Conservation (phyloP, 768 basidiomycete genomes). For the Rhodosporidiobolus sp. region DNA sequence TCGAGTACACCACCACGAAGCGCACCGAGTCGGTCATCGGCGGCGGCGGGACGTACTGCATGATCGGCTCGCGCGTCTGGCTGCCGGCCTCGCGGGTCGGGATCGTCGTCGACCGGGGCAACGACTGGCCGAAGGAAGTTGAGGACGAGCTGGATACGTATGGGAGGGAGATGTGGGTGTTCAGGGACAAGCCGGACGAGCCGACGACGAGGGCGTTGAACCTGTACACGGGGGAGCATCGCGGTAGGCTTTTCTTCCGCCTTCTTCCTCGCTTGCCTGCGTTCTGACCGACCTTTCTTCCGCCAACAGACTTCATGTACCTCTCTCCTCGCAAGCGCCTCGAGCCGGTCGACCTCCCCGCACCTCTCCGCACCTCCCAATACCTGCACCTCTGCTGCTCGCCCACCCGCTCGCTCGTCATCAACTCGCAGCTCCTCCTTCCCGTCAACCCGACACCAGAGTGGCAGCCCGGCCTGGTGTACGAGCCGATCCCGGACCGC, state of each 20-base stretch:
- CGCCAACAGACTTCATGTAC: conserved; percentile 64
- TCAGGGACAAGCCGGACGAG: conserved; percentile 59
- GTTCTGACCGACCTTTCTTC: not conserved
- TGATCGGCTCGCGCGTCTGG: conserved; percentile 80
- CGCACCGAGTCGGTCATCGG: conserved; percentile 62
- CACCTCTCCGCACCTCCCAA: conserved; percentile 57
- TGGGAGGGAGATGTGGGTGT: conserved; percentile 74
- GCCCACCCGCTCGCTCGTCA: conserved; percentile 64
- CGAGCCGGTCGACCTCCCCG: conserved; percentile 64
- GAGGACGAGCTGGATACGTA: conserved; percentile 60
- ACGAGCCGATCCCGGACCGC: conserved; percentile 82
- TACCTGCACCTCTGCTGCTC: conserved; percentile 82
- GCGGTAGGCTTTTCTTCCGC: conserved; percentile 56
- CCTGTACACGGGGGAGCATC: conserved; percentile 66
- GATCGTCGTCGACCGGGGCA: conserved; percentile 79
- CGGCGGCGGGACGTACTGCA: conserved; percentile 69
- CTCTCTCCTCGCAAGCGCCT: conserved; percentile 68
- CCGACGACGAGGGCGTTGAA: conserved; percentile 73
- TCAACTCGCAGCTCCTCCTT: conserved; percentile 62
- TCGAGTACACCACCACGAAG: not conserved
- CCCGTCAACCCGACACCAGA: conserved; percentile 48
- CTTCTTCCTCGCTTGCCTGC: not conserved
- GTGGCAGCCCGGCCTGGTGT: conserved; percentile 70
- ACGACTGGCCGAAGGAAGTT: conserved; percentile 66
- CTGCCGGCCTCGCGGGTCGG: conserved; percentile 63